Evolutionary conservation across 371 early-diverging fungal species (phyloP).

Genomic region (Rhizomucor pusillus): DNA sequence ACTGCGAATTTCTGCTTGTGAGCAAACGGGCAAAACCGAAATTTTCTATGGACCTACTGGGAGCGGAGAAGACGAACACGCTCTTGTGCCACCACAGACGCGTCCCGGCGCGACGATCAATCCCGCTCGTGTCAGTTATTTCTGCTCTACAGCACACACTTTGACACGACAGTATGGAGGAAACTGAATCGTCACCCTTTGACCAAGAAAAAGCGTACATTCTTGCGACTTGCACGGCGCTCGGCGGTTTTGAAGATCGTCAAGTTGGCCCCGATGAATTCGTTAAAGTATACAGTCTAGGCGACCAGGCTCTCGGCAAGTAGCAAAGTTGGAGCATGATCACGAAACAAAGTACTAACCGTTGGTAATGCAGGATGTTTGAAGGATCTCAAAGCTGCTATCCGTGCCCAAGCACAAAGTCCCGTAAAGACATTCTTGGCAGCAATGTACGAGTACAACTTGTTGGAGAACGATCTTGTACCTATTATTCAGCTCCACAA

Average conservation of each 20-base stretch:
- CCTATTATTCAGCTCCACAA: conserved; percentile 69
- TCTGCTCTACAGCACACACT: too few relatives aligned
- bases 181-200: too few relatives aligned
- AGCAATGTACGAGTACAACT: conserved; percentile 69
- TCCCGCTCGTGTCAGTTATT: too few relatives aligned
- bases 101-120: too few relatives aligned
- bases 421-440: conserved; percentile 61
- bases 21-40: too few relatives aligned
- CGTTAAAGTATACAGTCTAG: conserved; percentile 64
- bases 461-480: conserved; percentile 73
- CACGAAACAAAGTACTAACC: neutral
- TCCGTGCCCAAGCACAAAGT: conserved; percentile 65
- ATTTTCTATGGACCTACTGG: too few relatives aligned
- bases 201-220: conserved; percentile 32
- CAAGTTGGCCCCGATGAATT: conserved; percentile 31
- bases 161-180: too few relatives aligned
- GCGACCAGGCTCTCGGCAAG: conserved; percentile 78
- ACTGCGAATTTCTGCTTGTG: too few relatives aligned
- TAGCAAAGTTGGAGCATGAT: neutral
- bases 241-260: conserved; percentile 73
- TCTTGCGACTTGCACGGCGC: conserved; percentile 76
- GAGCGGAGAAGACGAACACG: too few relatives aligned
- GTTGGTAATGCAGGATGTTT: conserved; percentile 23
- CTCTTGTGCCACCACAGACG: too few relatives aligned
- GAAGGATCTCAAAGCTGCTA: conserved; percentile 59